A percentile compares a stretch with the other conserved stretches of the same genome.
Evolutionary conservation across 495 filamentous ascomycete species (phyloP).

Genomic region (Neurospora tetraspora): DNA sequence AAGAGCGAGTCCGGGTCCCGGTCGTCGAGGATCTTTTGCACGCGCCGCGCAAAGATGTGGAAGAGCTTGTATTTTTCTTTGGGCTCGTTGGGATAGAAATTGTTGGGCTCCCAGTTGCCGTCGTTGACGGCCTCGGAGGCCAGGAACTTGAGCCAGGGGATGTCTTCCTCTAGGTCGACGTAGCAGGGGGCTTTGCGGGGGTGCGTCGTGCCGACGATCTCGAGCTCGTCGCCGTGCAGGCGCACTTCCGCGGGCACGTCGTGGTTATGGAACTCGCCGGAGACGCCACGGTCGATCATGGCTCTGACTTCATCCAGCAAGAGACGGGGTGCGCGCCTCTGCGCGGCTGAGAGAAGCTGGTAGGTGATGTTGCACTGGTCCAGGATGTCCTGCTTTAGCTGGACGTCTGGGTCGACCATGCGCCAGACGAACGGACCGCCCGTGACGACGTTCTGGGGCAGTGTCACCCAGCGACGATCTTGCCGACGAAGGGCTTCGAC

Average conservation of each 20-base stretch:
- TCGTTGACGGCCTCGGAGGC: constrained; percentile 8
- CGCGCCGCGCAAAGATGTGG: constrained; percentile 17
- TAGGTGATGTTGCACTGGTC: not conserved
- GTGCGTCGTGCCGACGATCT: not conserved
- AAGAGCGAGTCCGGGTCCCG: constrained; percentile 12
- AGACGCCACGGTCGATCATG: not conserved
- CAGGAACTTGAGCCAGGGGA: constrained; percentile 17
- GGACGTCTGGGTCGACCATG: not conserved
- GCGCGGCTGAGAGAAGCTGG: constrained; percentile 3
- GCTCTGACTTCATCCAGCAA: constrained; percentile 1
- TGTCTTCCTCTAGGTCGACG: constrained; percentile 5
- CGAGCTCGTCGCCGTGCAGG: not conserved
- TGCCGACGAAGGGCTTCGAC: not conserved
- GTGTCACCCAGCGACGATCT: not conserved
- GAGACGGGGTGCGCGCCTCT: not conserved
- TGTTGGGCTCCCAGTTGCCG: constrained; percentile 7
- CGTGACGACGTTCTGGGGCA: constrained; percentile 10
- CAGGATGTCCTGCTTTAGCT: constrained; percentile 8
- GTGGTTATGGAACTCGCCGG: not conserved
- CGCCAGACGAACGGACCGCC: constrained; percentile 13
- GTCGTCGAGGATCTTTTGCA: constrained; percentile 21
- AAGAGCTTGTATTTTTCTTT: constrained; percentile 14
- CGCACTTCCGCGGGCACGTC: not conserved
- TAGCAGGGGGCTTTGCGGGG: not conserved
- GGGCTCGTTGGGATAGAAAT: constrained; percentile 2